Evolutionary conservation across 2,329 filamentous ascomycete genomes (phyloP), one percentile per base, ranked within the genome.

Genomic region (Hypocreales sp.): DNA sequence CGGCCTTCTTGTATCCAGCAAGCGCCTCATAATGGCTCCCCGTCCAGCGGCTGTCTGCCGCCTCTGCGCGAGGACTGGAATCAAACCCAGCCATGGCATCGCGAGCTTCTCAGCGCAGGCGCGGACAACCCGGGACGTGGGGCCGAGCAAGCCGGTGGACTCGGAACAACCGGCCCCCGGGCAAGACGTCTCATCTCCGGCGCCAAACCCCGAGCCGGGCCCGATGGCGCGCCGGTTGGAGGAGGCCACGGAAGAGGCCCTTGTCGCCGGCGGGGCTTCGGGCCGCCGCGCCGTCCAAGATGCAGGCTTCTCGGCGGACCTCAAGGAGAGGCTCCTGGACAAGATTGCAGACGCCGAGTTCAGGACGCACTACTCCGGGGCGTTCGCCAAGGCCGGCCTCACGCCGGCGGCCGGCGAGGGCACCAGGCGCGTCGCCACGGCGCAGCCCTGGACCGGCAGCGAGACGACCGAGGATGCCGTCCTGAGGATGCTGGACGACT

Each of bases 401-500:
- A 50, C 61, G 1, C 46, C 64, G 4, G 64, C 67, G n/a, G 73
- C 79, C 9, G 75, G 78, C 11, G 62, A 64, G 38, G 77, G 75
- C 9, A 79, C 77, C 2, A 64, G 72, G 33, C 68, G 77, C 26
- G 67, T 74, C 20, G 82, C 82, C 2, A 60, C 65, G 0, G 70
- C 74, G 6, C 55, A 65, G 31, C 65, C 78, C 2, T 98, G 90
- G 90, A 72, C 67, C 0, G 90, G 87, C 3, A 61, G 67, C 9
- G 90, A 95, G 52, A 60, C 58, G 5, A 55, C 77, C 2, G 69
- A 76, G 39, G 84, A 94, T 47, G 66, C 78, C 1, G 74, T 83
- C 14, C 56, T 92, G 26, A 73, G 90, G 18, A 95, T 95, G 79
- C 53, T 90, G 8, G 68, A 81, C 31, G 83, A 92, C 45, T 68